A percentile compares a stretch with the other conserved stretches of the same genome.
phyloP scores from a whole-genome alignment of 345 rosid genomes.

The Eutrema yunnanense region DNA sequence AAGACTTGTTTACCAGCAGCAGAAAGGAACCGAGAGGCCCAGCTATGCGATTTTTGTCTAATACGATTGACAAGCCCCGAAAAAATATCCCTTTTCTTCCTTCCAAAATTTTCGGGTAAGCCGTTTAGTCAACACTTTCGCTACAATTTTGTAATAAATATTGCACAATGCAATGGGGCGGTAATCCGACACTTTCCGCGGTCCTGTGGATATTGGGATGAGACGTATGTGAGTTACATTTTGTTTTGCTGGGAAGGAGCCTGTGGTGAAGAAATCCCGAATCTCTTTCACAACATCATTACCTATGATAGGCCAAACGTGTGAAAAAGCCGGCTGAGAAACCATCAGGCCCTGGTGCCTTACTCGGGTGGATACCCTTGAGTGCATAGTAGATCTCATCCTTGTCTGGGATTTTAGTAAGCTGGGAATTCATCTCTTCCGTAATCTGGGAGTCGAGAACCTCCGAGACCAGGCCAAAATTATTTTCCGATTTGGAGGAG shows the following conservation, averaged over 20 bases:
- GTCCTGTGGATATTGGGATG: background rate
- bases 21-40: no score
- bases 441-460: no score
- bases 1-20: no score
- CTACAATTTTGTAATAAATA: background rate
- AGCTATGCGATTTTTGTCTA: no score
- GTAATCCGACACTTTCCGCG: background rate
- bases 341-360: background rate
- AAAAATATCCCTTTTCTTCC: no score
- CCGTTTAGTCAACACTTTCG: background rate
- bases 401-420: no score
- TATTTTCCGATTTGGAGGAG: no score
- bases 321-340: background rate
- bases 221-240: background rate
- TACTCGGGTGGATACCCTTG: background rate
- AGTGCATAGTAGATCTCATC: background rate
- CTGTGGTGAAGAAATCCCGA: background rate
- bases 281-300: background rate
- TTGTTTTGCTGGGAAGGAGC: rapidly evolving
- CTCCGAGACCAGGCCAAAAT: no score
- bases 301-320: background rate
- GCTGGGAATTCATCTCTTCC: no score
- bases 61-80: no score
- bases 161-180: background rate
- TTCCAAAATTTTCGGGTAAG: no score